Evolutionary conservation across 306 rosid species (phyloP).

Genomic region (Rosa multiflora): DNA sequence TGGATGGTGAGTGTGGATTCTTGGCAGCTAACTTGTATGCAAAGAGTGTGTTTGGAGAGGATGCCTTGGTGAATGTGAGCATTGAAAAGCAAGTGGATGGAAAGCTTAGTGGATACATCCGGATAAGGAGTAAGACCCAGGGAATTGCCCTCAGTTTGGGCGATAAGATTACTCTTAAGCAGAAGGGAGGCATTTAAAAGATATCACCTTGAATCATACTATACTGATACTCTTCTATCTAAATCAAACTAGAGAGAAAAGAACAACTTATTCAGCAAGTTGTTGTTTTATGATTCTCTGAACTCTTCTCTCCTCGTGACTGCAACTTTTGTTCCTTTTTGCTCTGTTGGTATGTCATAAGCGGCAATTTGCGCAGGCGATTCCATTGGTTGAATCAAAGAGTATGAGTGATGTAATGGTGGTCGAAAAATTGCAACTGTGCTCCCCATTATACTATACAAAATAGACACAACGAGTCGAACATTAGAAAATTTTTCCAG

Average conservation of each 20-base stretch:
- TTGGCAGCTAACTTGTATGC: conserved; percentile 69
- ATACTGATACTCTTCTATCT: not conserved
- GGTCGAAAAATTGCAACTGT: too few relatives aligned
- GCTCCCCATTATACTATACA: too few relatives aligned
- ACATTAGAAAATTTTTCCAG: too few relatives aligned
- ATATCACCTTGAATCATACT: not conserved
- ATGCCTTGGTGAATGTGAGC: conserved; percentile 76
- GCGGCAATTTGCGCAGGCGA: not conserved
- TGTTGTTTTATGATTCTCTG: not conserved
- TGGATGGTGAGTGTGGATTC: conserved; percentile 70
- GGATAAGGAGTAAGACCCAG: conserved; percentile 84
- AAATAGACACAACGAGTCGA: too few relatives aligned
- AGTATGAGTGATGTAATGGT: too few relatives aligned
- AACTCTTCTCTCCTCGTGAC: not conserved
- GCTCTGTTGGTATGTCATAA: not conserved
- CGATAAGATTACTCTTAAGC: conserved; percentile 74
- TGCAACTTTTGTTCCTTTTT: conserved; percentile 1
- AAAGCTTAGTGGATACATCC: conserved; percentile 69
- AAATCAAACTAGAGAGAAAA: not conserved
- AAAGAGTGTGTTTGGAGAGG: conserved; percentile 81
- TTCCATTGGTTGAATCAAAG: not conserved
- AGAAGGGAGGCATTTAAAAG: conserved; percentile 57
- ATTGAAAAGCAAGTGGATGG: conserved; percentile 71
- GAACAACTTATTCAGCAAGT: not conserved
- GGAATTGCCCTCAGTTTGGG: conserved; percentile 81